Conservation (phyloP, 2,329 filamentous ascomycete species). For the Neopestalotiopsis sp. region DNA sequence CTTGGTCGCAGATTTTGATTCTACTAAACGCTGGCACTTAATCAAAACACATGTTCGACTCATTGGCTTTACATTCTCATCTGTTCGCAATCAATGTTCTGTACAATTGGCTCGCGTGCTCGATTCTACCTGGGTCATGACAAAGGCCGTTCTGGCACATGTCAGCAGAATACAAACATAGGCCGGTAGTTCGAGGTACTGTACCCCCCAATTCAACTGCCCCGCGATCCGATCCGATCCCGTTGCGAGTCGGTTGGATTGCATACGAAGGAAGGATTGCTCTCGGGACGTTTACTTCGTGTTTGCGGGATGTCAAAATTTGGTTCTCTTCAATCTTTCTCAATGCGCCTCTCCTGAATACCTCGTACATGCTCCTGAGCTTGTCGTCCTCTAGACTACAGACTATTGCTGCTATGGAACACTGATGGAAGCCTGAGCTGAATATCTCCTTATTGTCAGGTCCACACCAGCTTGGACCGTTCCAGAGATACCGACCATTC, state of each 20-base stretch:
- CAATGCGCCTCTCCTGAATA: no score
- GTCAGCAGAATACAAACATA: not conserved
- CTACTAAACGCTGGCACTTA: not conserved
- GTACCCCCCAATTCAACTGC: not conserved
- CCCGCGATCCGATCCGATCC: constrained; percentile 2
- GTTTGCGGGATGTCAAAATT: not conserved
- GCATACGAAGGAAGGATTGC: not conserved
- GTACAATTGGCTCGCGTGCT: not conserved
- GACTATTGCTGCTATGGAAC: not conserved
- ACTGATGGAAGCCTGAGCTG: constrained; percentile 7
- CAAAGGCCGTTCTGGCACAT: not conserved
- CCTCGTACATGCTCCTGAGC: not conserved
- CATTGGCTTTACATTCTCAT: not conserved
- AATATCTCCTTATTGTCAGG: not conserved
- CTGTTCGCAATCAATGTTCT: not conserved
- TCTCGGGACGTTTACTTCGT: not conserved
- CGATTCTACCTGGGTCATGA: not conserved
- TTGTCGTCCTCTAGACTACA: not conserved
- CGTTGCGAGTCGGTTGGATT: not conserved
- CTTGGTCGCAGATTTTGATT: not conserved
- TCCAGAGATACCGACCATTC: constrained; percentile 9
- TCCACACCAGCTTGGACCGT: constrained; percentile 4
- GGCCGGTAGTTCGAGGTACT: no score
- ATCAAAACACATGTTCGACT: not conserved
- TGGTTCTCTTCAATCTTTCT: not conserved